Base-by-base conservation (phyloP, 129 eudicot species). In the Centella asiatica region DNA sequence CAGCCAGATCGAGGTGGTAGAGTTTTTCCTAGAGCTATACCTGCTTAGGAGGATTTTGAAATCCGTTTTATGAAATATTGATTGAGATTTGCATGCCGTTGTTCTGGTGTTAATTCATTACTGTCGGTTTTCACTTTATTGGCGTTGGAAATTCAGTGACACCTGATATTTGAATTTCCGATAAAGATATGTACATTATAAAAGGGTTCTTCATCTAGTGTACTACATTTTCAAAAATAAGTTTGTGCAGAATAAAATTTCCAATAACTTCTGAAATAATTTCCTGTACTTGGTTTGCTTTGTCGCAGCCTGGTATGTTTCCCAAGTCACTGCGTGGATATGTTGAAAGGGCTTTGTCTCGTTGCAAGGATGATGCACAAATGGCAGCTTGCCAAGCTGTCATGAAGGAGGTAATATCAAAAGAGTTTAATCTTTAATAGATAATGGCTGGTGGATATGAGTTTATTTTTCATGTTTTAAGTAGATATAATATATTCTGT, bases 331-430 rank as follows among this genome's bases (percentile, higher is more conserved):
- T 92, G 59, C 86, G 95, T 59, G 98, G 98, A 65, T 92, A 92
- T 68, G 98, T 92, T 61, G 98, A 92, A 72, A 87, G 98, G 86
- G 96, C 96, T 74, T 77, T 92, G 74, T 81, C 96, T 67, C 98
- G 98, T 39, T 92, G 98, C 94, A 92, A 80, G 68, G 86, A 78
- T 74, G 96, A 92, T 46, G 71, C 56, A 44, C 95, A 92, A 80
- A 87, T 76, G 85, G 70, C 82, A 51, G 95, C 96, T 65, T 77
- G 83, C 70, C 96, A 92, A 82, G 88, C 69, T 75, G 73, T 84
- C 50, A 80, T 92, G 78, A 92, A 87, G 77, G 86, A 92, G 96
- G 98, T 92, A 80, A n/a, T n/a, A n/a, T n/a, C n/a, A n/a, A n/a
- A n/a, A n/a, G n/a, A n/a, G n/a, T n/a, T n/a, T n/a, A n/a, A n/a